phyloP scores from a whole-genome alignment of 148 eudicot species.

The Chenopodium berlandieri region DNA sequence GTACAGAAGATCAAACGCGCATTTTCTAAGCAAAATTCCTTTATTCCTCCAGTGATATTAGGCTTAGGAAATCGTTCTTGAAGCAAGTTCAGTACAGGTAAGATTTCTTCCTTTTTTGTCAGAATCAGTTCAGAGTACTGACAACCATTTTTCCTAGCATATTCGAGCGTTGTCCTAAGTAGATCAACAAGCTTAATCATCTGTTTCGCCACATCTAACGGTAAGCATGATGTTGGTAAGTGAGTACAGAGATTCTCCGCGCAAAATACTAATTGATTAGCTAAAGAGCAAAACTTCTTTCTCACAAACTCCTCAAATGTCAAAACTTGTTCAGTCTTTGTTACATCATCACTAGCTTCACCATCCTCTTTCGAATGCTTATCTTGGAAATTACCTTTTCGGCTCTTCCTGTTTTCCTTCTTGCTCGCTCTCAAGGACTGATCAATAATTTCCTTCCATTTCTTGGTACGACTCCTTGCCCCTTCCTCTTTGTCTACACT shows the following conservation, averaged over 20 bases:
- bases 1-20: slow-evolving; percentile 54
- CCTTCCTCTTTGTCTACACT: neutral
- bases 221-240: slow-evolving; percentile 45
- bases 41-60: neutral
- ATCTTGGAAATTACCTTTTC: too few relatives aligned
- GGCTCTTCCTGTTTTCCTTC: too few relatives aligned
- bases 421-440: too few relatives aligned
- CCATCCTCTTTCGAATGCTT: too few relatives aligned
- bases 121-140: slow-evolving; percentile 4
- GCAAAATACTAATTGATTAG: slow-evolving; percentile 24
- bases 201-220: slow-evolving; percentile 23
- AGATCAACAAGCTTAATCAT: slow-evolving; percentile 36
- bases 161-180: slow-evolving; percentile 24
- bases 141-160: neutral
- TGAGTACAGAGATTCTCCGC: slow-evolving; percentile 46
- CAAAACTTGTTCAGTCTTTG: neutral
- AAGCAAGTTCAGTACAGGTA: slow-evolving; percentile 14
- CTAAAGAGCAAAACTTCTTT: slow-evolving; percentile 23
- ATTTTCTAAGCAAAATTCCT: slow-evolving; percentile 38
- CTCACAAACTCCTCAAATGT: slow-evolving; percentile 30
- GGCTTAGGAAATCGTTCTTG: slow-evolving; percentile 7
- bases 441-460: too few relatives aligned
- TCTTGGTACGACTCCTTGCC: too few relatives aligned
- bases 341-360: too few relatives aligned
- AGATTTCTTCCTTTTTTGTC: too few relatives aligned